Percentiles rank a stretch among this genome's conserved stretches.
These are phyloP conservation scores for Pichia exigua DNA, from an alignment of 805 yeast species.

Conservation along the genomic window DNA sequence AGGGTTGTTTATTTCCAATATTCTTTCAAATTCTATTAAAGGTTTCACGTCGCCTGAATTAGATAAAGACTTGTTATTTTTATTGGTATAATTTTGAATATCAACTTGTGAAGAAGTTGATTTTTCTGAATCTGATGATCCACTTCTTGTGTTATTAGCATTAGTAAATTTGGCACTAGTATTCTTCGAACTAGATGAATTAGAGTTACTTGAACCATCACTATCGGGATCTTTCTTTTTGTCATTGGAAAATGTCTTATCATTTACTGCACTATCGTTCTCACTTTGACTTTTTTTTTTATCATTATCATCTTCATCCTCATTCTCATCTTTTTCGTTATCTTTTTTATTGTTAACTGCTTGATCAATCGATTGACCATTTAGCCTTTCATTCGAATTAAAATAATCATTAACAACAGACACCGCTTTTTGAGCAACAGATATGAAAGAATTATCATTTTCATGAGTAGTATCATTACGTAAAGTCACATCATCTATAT, in stretches of 20 bases:
- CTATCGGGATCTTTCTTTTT: not conserved
- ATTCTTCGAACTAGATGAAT: not conserved
- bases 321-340: not conserved
- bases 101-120: not conserved
- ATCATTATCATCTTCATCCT: not conserved
- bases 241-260: not conserved
- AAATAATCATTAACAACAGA: slow-evolving; percentile 4
- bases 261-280: not conserved
- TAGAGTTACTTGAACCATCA: not conserved
- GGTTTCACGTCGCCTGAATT: not conserved
- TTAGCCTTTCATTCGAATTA: not conserved
- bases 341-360: not conserved
- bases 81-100: not conserved
- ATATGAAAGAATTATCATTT: not conserved
- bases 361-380: not conserved
- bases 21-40: not conserved
- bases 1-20: not conserved
- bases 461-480: not conserved
- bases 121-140: not conserved
- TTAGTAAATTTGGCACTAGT: not conserved
- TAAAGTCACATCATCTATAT: not conserved
- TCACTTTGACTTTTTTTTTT: not conserved
- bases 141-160: not conserved
- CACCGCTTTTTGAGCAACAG: slow-evolving; percentile 4
- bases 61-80: not conserved